Conservation (phyloP, 257 asterid species). For the Solanum peruvianum region DNA sequence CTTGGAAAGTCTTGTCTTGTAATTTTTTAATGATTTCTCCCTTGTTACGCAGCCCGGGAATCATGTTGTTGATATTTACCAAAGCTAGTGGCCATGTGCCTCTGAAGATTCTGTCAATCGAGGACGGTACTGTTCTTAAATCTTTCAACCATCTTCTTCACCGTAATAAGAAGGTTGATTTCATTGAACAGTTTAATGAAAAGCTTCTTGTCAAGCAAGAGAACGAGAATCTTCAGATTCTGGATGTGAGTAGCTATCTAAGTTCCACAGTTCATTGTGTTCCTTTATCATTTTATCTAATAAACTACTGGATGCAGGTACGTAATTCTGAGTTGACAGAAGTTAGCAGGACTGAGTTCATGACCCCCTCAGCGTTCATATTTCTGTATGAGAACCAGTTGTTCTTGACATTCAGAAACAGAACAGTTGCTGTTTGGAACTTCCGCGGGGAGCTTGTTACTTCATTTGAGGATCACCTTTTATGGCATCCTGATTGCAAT, state of each 20-base stretch:
- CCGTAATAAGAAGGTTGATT: slow-evolving; percentile 89
- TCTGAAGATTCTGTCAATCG: slow-evolving; percentile 80
- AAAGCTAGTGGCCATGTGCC: slow-evolving; percentile 76
- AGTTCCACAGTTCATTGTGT: neutral
- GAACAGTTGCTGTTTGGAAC: slow-evolving; percentile 99
- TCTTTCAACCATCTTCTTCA: slow-evolving; percentile 89
- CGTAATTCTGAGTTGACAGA: slow-evolving; percentile 83
- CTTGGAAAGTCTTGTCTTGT: neutral
- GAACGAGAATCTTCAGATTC: slow-evolving; percentile 94
- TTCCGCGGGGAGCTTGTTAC: slow-evolving; percentile 98
- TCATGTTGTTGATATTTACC: slow-evolving; percentile 72
- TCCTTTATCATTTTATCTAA: slow-evolving; percentile 4
- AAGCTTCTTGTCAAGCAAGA: slow-evolving; percentile 99
- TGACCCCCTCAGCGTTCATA: slow-evolving; percentile 99
- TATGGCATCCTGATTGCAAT: slow-evolving; percentile 99
- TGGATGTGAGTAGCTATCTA: slow-evolving; percentile 50
- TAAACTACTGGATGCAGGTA: slow-evolving; percentile 39
- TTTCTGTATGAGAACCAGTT: slow-evolving; percentile 93
- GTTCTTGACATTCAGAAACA: slow-evolving; percentile 86
- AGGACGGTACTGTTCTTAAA: slow-evolving; percentile 93
- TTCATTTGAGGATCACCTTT: slow-evolving; percentile 91
- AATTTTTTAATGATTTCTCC: neutral
- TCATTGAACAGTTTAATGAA: slow-evolving; percentile 93
- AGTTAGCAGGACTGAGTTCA: slow-evolving; percentile 90
- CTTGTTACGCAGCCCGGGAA: slow-evolving; percentile 69